A percentile compares a stretch with the other conserved stretches of the same genome.
Evolutionary conservation across 495 filamentous ascomycete species (phyloP).

Genomic region (Podospora sp.): DNA sequence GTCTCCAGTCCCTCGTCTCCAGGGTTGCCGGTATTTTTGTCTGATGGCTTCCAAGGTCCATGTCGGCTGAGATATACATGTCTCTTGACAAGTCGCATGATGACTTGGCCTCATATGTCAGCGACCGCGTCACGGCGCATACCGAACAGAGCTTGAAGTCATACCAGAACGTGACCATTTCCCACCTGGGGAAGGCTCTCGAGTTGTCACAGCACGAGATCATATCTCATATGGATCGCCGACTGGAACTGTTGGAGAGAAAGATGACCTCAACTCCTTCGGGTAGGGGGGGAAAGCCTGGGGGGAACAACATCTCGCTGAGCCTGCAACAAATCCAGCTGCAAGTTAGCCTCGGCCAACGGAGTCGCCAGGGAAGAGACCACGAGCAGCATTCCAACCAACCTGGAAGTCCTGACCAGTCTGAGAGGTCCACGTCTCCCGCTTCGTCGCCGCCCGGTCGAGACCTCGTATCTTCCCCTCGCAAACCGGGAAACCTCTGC

Average conservation of each 20-base stretch:
- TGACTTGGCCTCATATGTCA: background rate
- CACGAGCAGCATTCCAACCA: too few relatives aligned
- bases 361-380: background rate
- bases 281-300: background rate
- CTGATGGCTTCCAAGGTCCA: background rate
- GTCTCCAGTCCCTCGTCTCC: too few relatives aligned
- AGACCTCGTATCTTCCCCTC: background rate
- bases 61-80: conserved; percentile 7
- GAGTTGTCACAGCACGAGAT: conserved; percentile 9
- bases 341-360: background rate
- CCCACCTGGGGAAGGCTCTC: conserved; percentile 1
- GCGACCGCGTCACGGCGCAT: background rate
- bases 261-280: background rate
- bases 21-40: background rate
- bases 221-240: conserved; percentile 12
- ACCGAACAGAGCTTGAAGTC: background rate
- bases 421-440: background rate
- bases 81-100: conserved; percentile 11
- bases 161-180: background rate
- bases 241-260: background rate
- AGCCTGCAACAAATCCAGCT: background rate
- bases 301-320: background rate
- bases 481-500: background rate
- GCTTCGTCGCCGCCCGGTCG: background rate
- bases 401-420: background rate